These are phyloP conservation scores for Mimosa pudica DNA, from an alignment of 306 rosid genomes.

Conservation along the genomic window DNA sequence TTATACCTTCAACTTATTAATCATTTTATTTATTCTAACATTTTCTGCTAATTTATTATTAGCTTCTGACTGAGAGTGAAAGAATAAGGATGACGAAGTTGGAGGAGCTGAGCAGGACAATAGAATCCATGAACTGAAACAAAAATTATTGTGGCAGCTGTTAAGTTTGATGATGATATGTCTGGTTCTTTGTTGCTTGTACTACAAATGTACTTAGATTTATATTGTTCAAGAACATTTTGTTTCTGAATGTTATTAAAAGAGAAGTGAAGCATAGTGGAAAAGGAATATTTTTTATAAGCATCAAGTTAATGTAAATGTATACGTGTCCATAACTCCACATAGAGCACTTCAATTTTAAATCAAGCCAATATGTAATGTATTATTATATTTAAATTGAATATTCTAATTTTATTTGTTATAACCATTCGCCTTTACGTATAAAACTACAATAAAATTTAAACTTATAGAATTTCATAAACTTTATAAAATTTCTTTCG, in stretches of 20 bases:
- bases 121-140: constrained; percentile 47
- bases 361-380: too few species aligned
- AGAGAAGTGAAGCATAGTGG: neutral
- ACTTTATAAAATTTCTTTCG: too few species aligned
- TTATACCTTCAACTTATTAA: neutral
- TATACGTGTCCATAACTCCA: too few species aligned
- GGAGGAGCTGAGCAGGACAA: constrained; percentile 73
- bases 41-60: constrained; percentile 33
- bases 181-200: constrained; percentile 25
- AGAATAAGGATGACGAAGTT: constrained; percentile 74
- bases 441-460: too few species aligned
- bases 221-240: constrained; percentile 18
- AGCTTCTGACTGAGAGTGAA: constrained; percentile 85
- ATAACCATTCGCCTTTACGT: too few species aligned
- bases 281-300: neutral
- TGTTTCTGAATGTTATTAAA: neutral
- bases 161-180: neutral
- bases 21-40: neutral
- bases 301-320: neutral
- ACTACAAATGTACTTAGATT: constrained; percentile 13
- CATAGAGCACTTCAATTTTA: too few species aligned
- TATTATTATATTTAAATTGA: too few species aligned
- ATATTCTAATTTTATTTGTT: too few species aligned
- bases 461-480: too few species aligned
- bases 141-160: neutral